Evolutionary conservation across 495 filamentous ascomycete genomes (phyloP), one percentile per base, ranked within the genome.

Genomic region (Echria macrotheca): DNA sequence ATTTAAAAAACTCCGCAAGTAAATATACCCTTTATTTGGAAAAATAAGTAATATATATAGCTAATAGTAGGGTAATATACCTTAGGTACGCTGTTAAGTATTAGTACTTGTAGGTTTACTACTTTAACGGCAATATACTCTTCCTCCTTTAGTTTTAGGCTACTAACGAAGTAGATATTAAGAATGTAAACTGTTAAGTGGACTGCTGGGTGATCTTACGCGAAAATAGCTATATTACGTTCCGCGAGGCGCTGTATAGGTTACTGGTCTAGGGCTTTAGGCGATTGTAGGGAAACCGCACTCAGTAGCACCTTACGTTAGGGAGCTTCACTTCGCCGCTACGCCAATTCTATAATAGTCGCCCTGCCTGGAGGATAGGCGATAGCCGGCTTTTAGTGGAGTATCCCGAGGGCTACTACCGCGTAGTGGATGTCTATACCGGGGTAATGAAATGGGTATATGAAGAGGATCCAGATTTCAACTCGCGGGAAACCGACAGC

Each of bases 1-100:
- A 21, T 45, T 52, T 3, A 26, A 48, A 28, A 52, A 58, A 45
- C 51, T 58, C 24, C 55, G 55, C 12, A 44, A 47, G 55, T 58
- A 9, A 4, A 31, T 39, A 7, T 10, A 35, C 33, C 33, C 14
- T 10, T 33, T 28, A 12, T 19, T 21, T 37, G 11, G 26, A n/a
- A n/a, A 12, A 36, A 33, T 32, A 6, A 11, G 28, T 24, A 12
- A 47, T 33, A 5, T 12, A 47, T 24, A 17, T 26, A 17, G 17
- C 42, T 32, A 17, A 45, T 26, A 47, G 11, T 33, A n/a, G 5
- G 28, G 23, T 15, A 47, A 47, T 33, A 33, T 17, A 37, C 18
- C 45, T 25, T 23, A 56, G 49, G 17, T 57, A 57, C 26, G 46
- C 54, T 6, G 44, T 36, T 23, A 53, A 57, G 9, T 57, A 53